Evolutionary conservation across 345 rosid species (phyloP), one percentile per base, ranked within the genome.

Genomic region (Eucalyptus microcorys): DNA sequence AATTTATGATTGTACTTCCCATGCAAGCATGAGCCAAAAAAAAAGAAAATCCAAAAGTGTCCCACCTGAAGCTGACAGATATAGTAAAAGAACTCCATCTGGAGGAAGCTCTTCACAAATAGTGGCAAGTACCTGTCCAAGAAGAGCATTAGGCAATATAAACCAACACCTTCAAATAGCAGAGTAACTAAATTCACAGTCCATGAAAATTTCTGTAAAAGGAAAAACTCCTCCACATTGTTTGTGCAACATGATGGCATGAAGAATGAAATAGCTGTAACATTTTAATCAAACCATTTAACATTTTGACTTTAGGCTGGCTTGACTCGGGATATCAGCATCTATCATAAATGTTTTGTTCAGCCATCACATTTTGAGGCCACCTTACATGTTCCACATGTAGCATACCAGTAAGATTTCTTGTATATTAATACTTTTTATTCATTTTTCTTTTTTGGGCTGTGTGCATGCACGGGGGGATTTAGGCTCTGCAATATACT

Each of bases 31-130:
- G 79, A 89, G 52, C 61, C 61, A 15, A 52, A 52, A 52, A 52
- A 14, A 79, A 61, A 68, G n/a, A n/a, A 88, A 50, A 49, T 90
- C 90, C 45, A 83, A 87, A 55, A 50, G 86, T 52, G 86, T 42
- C 87, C 87, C 88, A 97, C 99, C 99, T 91, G 99, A 95, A 90
- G 98, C 99, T 89, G 99, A 97, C 89, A 96, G 92, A 92, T 96
- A 97, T 92, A 97, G 57, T 86, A 97, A 92, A 79, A 97, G 94
- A 90, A 97, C 91, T 52, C 99, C 98, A 91, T 96, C 97, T 81
- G 94, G 90, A 53, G 97, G 96, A 49, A 96, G 96, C 94, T 97
- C 99, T 92, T 96, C 99, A 90, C 94, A 94, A 88, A 94, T 94
- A 61, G 96, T 97, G 64, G 98, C 98, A 92, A 97, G 92, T 90